A percentile compares a stretch with the other conserved stretches of the same genome.
These are phyloP conservation scores for Bathelium albidoporum DNA, from an alignment of 495 filamentous ascomycete species.

Conservation along the genomic window DNA sequence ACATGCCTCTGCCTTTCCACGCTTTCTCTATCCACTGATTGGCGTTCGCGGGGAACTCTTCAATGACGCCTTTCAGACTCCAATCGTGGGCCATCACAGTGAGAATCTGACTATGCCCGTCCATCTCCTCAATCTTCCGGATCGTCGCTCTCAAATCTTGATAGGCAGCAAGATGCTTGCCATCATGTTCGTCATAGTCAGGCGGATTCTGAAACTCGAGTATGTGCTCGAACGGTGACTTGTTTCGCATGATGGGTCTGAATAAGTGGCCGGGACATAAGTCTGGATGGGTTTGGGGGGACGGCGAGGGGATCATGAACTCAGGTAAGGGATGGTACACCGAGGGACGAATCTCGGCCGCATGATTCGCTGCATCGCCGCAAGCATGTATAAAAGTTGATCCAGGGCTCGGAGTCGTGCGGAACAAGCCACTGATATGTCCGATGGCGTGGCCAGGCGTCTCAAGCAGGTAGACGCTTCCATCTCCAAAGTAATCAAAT, in stretches of 20 bases:
- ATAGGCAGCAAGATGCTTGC: slow-evolving; percentile 6
- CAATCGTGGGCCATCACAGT: slow-evolving; percentile 16
- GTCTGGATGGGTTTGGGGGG: slow-evolving; percentile 4
- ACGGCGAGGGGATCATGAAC: slow-evolving; percentile 8
- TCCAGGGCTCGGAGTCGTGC: slow-evolving; percentile 65
- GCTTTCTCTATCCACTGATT: slow-evolving; percentile 11
- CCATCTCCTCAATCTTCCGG: slow-evolving; percentile 9
- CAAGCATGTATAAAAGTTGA: slow-evolving; percentile 44
- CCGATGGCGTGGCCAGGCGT: slow-evolving; percentile 38
- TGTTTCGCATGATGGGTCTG: slow-evolving; percentile 5
- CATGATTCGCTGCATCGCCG: slow-evolving; percentile 12
- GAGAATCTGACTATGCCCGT: slow-evolving; percentile 7
- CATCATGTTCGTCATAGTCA: not conserved
- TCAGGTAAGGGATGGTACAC: slow-evolving; percentile 11
- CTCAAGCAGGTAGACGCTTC: slow-evolving; percentile 37
- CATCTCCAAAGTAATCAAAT: slow-evolving; percentile 44
- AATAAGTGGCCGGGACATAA: slow-evolving; percentile 14
- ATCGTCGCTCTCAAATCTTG: slow-evolving; percentile 8
- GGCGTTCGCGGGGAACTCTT: slow-evolving; percentile 9
- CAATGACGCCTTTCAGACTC: slow-evolving; percentile 13
- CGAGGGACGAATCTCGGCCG: slow-evolving; percentile 11
- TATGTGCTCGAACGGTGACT: slow-evolving; percentile 6
- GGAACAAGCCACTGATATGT: slow-evolving; percentile 36
- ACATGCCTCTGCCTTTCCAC: slow-evolving; percentile 10
- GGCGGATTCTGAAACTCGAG: slow-evolving; percentile 3